These are phyloP conservation scores for Termitomyces sp. DNA, from an alignment of 768 basidiomycete species.

Conservation along the genomic window DNA sequence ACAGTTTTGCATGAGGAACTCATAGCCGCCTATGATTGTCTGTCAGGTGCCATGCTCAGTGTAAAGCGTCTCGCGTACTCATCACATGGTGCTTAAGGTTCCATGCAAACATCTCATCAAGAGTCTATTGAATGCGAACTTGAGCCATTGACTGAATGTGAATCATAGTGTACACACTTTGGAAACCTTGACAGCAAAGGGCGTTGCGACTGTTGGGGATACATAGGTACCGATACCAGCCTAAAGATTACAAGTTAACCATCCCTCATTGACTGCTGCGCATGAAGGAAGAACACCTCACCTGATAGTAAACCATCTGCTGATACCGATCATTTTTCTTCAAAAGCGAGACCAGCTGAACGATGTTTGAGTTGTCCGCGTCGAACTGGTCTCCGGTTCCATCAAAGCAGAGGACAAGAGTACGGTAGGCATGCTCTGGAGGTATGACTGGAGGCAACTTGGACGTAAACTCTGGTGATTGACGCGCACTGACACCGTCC, in stretches of 20 bases:
- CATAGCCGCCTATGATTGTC: slow-evolving; percentile 38
- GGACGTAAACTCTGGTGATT: background rate
- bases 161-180: slow-evolving; percentile 23
- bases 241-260: slow-evolving; percentile 17
- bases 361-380: slow-evolving; percentile 50
- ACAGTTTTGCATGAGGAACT: slow-evolving; percentile 58
- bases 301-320: slow-evolving; percentile 60
- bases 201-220: slow-evolving; percentile 29
- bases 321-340: slow-evolving; percentile 46
- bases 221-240: slow-evolving; percentile 50
- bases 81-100: slow-evolving; percentile 45
- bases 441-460: slow-evolving; percentile 31
- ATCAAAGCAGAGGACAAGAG: slow-evolving; percentile 51
- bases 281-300: slow-evolving; percentile 5
- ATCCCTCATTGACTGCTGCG: background rate
- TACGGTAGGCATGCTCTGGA: slow-evolving; percentile 31
- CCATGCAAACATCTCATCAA: slow-evolving; percentile 47
- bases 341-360: slow-evolving; percentile 42
- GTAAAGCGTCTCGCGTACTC: slow-evolving; percentile 23
- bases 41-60: background rate
- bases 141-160: background rate
- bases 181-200: slow-evolving; percentile 28
- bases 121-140: slow-evolving; percentile 21
- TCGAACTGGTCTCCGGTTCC: slow-evolving; percentile 52
- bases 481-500: background rate